Percentiles rank a stretch among this genome's conserved stretches.
Evolutionary conservation across 805 yeast species (phyloP).

Genomic region (Hanseniaspora pseudoguilliermondii): DNA sequence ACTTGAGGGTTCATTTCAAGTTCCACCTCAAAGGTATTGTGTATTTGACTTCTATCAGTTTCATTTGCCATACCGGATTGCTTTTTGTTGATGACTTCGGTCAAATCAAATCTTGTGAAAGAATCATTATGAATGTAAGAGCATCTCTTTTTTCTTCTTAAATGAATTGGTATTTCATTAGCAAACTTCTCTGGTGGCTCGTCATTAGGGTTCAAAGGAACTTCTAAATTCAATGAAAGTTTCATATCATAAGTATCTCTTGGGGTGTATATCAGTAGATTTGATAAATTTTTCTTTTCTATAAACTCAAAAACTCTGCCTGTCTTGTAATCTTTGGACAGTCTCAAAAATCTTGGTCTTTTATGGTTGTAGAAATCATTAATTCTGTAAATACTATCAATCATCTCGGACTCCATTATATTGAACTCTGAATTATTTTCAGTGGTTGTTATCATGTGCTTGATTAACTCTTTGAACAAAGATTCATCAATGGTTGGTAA

Average conservation of each 20-base stretch:
- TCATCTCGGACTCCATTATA: constrained; percentile 46
- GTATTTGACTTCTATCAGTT: constrained; percentile 20
- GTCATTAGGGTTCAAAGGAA: constrained; percentile 42
- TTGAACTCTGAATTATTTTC: constrained; percentile 29
- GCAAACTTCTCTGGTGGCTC: constrained; percentile 43
- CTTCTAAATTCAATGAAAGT: constrained; percentile 62
- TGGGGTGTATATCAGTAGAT: constrained; percentile 60
- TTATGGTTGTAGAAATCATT: constrained; percentile 42
- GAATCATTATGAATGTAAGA: constrained; percentile 66
- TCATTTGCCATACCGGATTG: constrained; percentile 14
- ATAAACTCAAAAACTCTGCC: constrained; percentile 57
- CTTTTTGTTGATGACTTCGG: constrained; percentile 34
- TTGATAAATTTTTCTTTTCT: constrained; percentile 61
- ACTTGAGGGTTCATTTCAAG: constrained; percentile 38
- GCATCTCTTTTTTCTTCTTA: constrained; percentile 59
- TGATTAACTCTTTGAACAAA: constrained; percentile 45
- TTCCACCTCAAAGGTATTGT: constrained; percentile 35
- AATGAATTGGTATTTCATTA: constrained; percentile 40
- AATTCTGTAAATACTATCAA: constrained; percentile 52
- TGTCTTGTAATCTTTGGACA: constrained; percentile 56
- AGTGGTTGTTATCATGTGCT: constrained; percentile 43
- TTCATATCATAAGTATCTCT: constrained; percentile 66
- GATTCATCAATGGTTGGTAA: constrained; percentile 54
- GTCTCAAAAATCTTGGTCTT: constrained; percentile 50
- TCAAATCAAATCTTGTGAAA: constrained; percentile 58